Percentiles rank a stretch among this genome's conserved stretches.
Evolutionary conservation across 1,284 basidiomycete species (phyloP).

Genomic region (Afroboletus lepidellus): DNA sequence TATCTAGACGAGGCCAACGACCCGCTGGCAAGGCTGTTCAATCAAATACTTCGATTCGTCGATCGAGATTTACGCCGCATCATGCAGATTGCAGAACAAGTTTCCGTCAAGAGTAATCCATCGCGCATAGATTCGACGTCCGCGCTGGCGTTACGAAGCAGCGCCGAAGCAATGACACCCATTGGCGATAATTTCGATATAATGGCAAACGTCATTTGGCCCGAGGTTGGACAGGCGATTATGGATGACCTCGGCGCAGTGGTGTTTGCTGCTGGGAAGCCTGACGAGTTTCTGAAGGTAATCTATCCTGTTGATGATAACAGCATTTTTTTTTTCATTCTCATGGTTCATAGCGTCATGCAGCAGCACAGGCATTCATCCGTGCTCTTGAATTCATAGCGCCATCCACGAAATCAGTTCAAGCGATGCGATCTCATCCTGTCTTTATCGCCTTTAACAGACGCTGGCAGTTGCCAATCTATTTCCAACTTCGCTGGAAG

Average conservation of each 20-base stretch:
- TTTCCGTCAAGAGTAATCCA: constrained; percentile 47
- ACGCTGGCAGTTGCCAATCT: constrained; percentile 94
- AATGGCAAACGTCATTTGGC: constrained; percentile 86
- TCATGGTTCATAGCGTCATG: constrained; percentile 65
- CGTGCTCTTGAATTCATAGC: constrained; percentile 80
- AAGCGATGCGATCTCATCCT: constrained; percentile 69
- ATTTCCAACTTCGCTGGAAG: constrained; percentile 98
- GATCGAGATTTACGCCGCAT: constrained; percentile 69
- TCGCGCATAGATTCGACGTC: constrained; percentile 22
- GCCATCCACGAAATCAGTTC: constrained; percentile 70
- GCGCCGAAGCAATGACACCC: constrained; percentile 1
- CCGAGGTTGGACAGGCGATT: constrained; percentile 74
- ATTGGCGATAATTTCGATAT: constrained; percentile 64
- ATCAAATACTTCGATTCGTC: constrained; percentile 78
- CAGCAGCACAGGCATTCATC: constrained; percentile 83
- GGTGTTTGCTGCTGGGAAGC: constrained; percentile 89
- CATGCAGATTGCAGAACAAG: constrained; percentile 74
- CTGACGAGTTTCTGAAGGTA: constrained; percentile 87
- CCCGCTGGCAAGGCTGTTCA: constrained; percentile 73
- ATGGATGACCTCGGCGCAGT: constrained; percentile 80
- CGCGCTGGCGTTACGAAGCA: neutral
- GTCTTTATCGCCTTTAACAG: constrained; percentile 74
- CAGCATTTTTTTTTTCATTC: constrained; percentile 6
- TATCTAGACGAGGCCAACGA: constrained; percentile 65
- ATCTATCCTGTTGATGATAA: neutral